A percentile compares a stretch with the other conserved stretches of the same genome.
These are phyloP conservation scores for Kernera saxatilis DNA, from an alignment of 345 rosid genomes.

Conservation along the genomic window DNA sequence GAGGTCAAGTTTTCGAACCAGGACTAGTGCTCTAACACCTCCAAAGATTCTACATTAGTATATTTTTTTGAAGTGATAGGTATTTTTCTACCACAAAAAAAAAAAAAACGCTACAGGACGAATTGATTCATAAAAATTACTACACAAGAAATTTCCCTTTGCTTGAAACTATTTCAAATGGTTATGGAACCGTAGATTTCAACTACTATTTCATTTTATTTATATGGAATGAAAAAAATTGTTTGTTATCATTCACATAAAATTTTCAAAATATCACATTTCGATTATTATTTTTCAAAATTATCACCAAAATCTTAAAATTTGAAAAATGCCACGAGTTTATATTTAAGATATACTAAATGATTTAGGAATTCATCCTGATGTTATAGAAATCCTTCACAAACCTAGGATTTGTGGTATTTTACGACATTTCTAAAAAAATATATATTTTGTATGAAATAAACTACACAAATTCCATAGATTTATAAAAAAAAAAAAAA, in stretches of 20 bases:
- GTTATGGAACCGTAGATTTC: background rate
- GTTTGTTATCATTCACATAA: background rate
- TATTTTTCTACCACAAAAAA: background rate
- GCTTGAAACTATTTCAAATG: background rate
- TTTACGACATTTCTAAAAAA: too few species aligned
- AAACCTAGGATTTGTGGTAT: too few species aligned
- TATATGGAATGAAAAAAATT: background rate
- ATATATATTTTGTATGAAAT: too few species aligned
- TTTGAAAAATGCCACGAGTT: too few species aligned
- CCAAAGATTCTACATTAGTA: background rate
- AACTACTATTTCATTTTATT: background rate
- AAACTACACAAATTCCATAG: background rate
- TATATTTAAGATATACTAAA: background rate
- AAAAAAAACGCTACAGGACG: background rate
- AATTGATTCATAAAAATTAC: too few species aligned
- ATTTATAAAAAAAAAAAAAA: too few species aligned
- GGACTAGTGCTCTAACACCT: background rate
- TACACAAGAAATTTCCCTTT: background rate
- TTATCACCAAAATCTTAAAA: too few species aligned
- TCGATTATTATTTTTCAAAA: too few species aligned
- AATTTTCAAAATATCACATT: background rate
- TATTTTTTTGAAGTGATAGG: background rate
- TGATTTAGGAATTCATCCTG: background rate
- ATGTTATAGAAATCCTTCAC: too few species aligned
- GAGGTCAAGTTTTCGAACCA: slow-evolving; percentile 1